Percentiles rank a stretch among this genome's conserved stretches.
These are phyloP conservation scores for Hypoxylon sp. DNA, from an alignment of 2,329 filamentous ascomycete species.

Conservation along the genomic window DNA sequence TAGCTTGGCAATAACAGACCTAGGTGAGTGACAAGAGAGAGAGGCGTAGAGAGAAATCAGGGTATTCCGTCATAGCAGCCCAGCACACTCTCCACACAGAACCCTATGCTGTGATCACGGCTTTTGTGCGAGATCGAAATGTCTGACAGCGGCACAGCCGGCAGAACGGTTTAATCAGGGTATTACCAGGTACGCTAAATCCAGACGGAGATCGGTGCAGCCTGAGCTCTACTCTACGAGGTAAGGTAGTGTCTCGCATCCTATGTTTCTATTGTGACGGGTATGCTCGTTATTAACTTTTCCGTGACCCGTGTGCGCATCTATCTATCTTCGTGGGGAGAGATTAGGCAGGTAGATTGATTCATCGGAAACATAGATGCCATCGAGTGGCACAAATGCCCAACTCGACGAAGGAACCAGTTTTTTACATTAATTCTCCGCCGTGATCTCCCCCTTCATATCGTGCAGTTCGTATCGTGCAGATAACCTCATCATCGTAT, in stretches of 20 bases:
- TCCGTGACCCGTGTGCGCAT: conserved; percentile 14
- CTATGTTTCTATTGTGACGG: conserved; percentile 32
- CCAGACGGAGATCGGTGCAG: conserved; percentile 19
- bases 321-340: conserved; percentile 4
- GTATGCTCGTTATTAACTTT: conserved; percentile 44
- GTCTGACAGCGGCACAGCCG: conserved; percentile 36
- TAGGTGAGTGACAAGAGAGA: conserved; percentile 20
- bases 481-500: conserved; percentile 10
- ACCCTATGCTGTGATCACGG: conserved; percentile 29
- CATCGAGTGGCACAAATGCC: conserved; percentile 1
- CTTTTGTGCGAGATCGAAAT: conserved; percentile 39
- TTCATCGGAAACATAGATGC: background rate
- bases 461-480: background rate
- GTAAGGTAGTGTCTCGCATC: conserved; percentile 37
- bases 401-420: background rate
- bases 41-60: conserved; percentile 4
- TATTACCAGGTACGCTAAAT: conserved; percentile 17
- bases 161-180: conserved; percentile 26
- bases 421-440: background rate
- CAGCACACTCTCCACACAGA: conserved; percentile 21
- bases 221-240: conserved; percentile 23
- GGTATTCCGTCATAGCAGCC: conserved; percentile 31
- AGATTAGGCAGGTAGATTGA: conserved; percentile 3
- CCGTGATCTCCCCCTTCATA: conserved; percentile 13
- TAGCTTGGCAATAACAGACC: conserved; percentile 24